These are phyloP conservation scores for Boletus speciosus DNA, from an alignment of 768 basidiomycete species.

Conservation along the genomic window DNA sequence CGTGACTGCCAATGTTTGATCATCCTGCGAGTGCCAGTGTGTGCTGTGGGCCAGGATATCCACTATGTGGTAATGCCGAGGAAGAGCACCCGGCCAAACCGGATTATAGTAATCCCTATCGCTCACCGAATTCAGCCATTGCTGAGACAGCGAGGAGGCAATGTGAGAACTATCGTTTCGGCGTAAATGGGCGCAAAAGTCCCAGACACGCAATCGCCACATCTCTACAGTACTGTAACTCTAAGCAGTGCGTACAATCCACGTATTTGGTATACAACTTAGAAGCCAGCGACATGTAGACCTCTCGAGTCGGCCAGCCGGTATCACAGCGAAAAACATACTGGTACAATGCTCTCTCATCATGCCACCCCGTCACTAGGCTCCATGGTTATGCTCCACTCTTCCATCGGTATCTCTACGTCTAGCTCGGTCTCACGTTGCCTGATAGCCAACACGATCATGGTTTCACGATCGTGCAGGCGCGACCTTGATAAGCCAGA, in stretches of 20 bases:
- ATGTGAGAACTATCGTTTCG: neutral
- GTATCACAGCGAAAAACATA: neutral
- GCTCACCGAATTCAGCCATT: neutral
- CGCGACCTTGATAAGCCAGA: neutral
- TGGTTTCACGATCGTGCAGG: neutral
- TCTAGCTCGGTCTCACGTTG: neutral
- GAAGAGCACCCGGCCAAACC: neutral
- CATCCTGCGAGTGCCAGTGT: neutral
- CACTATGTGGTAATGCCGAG: neutral
- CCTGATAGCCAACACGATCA: neutral
- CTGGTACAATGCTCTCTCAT: neutral
- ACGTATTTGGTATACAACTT: neutral
- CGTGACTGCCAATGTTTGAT: neutral
- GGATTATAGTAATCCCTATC: neutral
- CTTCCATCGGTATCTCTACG: neutral
- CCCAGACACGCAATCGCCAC: neutral
- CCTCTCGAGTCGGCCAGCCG: neutral
- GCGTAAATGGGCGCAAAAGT: no score
- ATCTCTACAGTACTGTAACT: no score
- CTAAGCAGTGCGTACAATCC: neutral
- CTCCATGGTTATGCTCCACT: neutral
- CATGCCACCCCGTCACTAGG: no score
- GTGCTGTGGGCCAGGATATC: neutral
- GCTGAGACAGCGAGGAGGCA: neutral
- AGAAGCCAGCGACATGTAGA: neutral